Conservation (phyloP, 495 filamentous ascomycete species). For the Xylaria grammica region DNA sequence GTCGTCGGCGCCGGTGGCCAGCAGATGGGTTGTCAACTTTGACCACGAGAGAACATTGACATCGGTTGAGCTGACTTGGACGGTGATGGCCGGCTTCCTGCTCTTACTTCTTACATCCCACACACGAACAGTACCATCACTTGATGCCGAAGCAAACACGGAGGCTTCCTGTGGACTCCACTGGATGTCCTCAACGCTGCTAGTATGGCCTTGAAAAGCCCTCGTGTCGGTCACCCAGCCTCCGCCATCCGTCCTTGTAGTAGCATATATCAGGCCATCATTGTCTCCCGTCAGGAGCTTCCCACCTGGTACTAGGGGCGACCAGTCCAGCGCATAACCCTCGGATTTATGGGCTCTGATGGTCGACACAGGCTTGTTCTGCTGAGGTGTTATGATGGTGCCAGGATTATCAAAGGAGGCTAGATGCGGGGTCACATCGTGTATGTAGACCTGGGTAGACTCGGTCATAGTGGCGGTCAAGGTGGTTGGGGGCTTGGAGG, state of each 20-base stretch:
- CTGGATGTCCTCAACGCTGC: constrained; percentile 91
- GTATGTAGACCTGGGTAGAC: constrained; percentile 83
- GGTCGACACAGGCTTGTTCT: constrained; percentile 83
- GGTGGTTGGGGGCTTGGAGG: constrained; percentile 73
- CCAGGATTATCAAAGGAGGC: constrained; percentile 88
- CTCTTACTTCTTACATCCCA: constrained; percentile 94
- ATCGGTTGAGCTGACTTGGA: constrained; percentile 81
- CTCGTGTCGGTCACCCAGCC: constrained; percentile 83
- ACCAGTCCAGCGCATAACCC: constrained; percentile 96
- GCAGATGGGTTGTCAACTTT: constrained; percentile 78
- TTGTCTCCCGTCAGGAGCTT: constrained; percentile 93
- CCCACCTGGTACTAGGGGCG: constrained; percentile 70
- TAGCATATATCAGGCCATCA: constrained; percentile 84
- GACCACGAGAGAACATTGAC: constrained; percentile 98
- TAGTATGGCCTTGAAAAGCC: constrained; percentile 80
- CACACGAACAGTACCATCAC: constrained; percentile 91
- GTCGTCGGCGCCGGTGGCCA: constrained; percentile 92
- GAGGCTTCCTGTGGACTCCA: constrained; percentile 92
- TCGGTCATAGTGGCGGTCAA: constrained; percentile 92
- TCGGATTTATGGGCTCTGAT: constrained; percentile 90
- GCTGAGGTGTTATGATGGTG: constrained; percentile 73
- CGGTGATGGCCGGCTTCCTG: constrained; percentile 80
- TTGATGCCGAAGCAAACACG: constrained; percentile 91
- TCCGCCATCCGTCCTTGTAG: constrained; percentile 82
- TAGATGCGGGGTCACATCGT: constrained; percentile 89